phyloP scores from a whole-genome alignment of 495 filamentous ascomycete genomes.

The Penicillium atrosanguineum region DNA sequence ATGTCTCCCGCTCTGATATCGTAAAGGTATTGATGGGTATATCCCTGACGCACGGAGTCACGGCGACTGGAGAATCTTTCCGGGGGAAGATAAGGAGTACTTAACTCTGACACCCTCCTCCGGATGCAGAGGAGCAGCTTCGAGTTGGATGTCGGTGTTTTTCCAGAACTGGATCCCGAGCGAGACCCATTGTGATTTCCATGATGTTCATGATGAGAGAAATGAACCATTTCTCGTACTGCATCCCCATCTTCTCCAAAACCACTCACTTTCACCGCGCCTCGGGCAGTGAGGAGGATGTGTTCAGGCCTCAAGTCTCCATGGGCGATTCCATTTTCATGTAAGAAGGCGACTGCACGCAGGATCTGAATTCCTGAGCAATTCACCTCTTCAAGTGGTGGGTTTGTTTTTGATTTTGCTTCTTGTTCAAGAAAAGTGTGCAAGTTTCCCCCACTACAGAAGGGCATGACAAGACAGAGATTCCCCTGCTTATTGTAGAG shows the following conservation, averaged over 20 bases:
- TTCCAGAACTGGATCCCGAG: background rate
- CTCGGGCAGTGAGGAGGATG: conserved; percentile 44
- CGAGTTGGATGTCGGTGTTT: background rate
- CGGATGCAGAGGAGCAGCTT: conserved; percentile 3
- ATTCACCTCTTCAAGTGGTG: conserved; percentile 8
- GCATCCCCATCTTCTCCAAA: conserved; percentile 11
- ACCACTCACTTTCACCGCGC: conserved; percentile 6
- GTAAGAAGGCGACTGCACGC: conserved; percentile 53
- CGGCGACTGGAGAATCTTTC: conserved; percentile 7
- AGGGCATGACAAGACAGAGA: conserved; percentile 21
- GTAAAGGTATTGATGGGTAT: background rate
- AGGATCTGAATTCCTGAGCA: conserved; percentile 50
- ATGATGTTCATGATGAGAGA: background rate
- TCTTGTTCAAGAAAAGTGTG: conserved; percentile 8
- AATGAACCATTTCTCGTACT: conserved; percentile 2
- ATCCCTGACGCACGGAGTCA: background rate
- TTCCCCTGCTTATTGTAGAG: conserved; percentile 14
- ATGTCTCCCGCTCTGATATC: conserved; percentile 13
- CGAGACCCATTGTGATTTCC: background rate
- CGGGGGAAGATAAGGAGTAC: conserved; percentile 14
- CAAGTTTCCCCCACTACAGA: conserved; percentile 17
- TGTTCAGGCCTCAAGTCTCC: conserved; percentile 62
- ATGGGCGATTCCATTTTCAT: conserved; percentile 50
- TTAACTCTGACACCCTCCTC: background rate
- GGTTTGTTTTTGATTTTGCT: background rate